Conservation (phyloP, 306 rosid genomes). For the Fragaria vesca region DNA sequence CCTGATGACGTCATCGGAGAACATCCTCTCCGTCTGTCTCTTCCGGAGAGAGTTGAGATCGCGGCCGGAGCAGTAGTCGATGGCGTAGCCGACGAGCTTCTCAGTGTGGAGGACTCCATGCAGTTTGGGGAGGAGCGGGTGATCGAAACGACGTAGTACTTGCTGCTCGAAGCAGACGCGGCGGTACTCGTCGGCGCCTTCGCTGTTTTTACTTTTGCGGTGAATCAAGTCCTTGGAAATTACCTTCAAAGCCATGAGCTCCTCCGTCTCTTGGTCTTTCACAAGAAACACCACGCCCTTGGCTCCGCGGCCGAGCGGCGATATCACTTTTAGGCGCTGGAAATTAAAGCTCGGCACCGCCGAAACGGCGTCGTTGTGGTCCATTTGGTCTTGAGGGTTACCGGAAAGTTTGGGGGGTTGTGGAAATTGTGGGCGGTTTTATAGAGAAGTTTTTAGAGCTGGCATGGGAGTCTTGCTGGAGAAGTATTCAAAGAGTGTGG, state of each 20-base stretch:
- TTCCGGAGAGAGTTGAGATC: conserved; percentile 59
- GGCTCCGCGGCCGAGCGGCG: conserved; percentile 94
- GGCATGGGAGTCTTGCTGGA: conserved; percentile 16
- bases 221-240: conserved; percentile 57
- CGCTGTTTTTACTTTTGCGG: conserved; percentile 32
- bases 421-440: neutral
- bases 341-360: conserved; percentile 35
- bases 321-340: conserved; percentile 41
- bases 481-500: conserved; percentile 5
- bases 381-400: neutral
- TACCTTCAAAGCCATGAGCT: conserved; percentile 65
- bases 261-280: conserved; percentile 21
- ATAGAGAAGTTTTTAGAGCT: neutral
- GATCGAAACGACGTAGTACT: conserved; percentile 57
- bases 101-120: conserved; percentile 60
- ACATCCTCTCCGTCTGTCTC: conserved; percentile 64
- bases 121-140: conserved; percentile 65
- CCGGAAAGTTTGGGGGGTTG: neutral
- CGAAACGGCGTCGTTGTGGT: neutral
- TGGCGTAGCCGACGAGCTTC: conserved; percentile 58
- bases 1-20: conserved; percentile 77
- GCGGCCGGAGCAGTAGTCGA: conserved; percentile 83
- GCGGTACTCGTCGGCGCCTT: conserved; percentile 34
- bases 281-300: conserved; percentile 83
- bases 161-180: conserved; percentile 73